These are phyloP conservation scores for Clitopilus hobsonii DNA, from an alignment of 768 basidiomycete species.

Conservation along the genomic window DNA sequence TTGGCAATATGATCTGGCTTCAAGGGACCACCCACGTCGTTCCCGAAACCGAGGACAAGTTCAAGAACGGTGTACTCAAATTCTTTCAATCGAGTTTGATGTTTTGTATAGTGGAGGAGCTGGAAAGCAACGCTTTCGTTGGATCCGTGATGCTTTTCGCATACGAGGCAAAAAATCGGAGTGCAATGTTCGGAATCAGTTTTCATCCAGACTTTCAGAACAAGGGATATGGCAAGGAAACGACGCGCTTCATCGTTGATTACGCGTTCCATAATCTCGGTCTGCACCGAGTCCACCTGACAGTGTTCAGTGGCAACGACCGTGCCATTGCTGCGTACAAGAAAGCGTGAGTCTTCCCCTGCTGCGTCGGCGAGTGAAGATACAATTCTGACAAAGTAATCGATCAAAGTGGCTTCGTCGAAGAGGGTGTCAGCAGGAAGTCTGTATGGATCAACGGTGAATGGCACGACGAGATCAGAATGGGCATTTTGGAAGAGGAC, in stretches of 20 bases:
- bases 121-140: neutral
- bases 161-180: slow-evolving; percentile 17
- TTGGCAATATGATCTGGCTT: neutral
- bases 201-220: slow-evolving; percentile 19
- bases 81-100: neutral
- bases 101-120: neutral
- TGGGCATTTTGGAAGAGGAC: too few relatives aligned
- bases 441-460: too few relatives aligned
- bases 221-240: slow-evolving; percentile 16
- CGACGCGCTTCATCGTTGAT: slow-evolving; percentile 2
- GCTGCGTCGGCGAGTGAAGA: too few relatives aligned
- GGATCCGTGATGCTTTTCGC: neutral
- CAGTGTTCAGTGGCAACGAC: slow-evolving; percentile 1
- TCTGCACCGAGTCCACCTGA: neutral
- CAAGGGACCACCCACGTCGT: neutral
- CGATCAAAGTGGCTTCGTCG: too few relatives aligned
- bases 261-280: slow-evolving; percentile 3
- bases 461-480: too few relatives aligned
- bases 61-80: neutral
- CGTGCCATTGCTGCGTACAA: slow-evolving; percentile 13
- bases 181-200: slow-evolving; percentile 18
- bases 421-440: too few relatives aligned
- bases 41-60: neutral
- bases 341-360: slow-evolving; percentile 26
- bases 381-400: too few relatives aligned